Evolutionary conservation across 345 rosid genomes (phyloP), one percentile per base, ranked within the genome.

Genomic region (Corchorus olitorius): DNA sequence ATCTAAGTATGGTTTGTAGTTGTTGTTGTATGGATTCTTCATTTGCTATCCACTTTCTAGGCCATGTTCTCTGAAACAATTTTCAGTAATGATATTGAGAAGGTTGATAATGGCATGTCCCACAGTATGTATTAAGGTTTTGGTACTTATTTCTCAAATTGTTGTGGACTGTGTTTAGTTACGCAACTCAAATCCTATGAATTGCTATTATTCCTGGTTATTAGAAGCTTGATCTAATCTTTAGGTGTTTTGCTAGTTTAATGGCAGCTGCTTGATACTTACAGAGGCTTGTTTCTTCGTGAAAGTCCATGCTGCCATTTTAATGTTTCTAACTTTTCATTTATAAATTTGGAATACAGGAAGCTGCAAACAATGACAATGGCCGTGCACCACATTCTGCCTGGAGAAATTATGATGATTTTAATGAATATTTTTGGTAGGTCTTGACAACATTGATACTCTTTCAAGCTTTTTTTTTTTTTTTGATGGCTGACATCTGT

Each of bases 331-430:
- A 66, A 65, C 41, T 50, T 8, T 58, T 43, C 39, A 62, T 33
- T 61, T 35, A 52, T 27, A 27, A 66, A 73, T 52, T 43, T 75
- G 75, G 59, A 70, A n/a, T 59, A 50, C 89, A 95, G 99, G 99
- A 95, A 83, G 99, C 99, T 65, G 83, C 75, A 46, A 95, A 93
- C 80, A 95, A 93, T 87, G 84, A 86, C 53, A 95, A 95, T 77
- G 99, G 99, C 61, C 90, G 84, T 72, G 99, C 97, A 60, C 91
- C 98, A 79, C 99, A 93, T 87, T 95, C 99, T 80, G 86, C 93
- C 45, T 95, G 99, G 99, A 93, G 99, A 89, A 95, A 95, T 82
- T 95, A 95, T 82, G 99, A 95, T 77, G 99, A 95, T 82, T 95
- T 95, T 78, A 95, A 95, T 48, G 99, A 95, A 80, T 92, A 86